Conservation (phyloP, 2,329 filamentous ascomycete species). For the Penicillium sp. region DNA sequence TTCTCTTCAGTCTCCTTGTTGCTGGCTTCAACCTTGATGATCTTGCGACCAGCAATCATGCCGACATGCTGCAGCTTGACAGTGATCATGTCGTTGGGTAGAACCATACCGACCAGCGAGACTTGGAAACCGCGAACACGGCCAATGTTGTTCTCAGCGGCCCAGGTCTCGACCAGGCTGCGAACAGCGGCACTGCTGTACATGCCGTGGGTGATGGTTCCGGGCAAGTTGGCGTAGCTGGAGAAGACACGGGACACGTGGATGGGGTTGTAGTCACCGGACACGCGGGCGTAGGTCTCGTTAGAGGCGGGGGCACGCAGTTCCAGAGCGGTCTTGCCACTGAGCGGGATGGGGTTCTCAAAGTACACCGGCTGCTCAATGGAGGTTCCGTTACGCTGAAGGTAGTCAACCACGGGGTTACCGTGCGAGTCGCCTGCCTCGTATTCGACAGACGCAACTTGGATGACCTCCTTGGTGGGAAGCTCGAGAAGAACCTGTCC, state of each 20-base stretch:
- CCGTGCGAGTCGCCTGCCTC: constrained; percentile 83
- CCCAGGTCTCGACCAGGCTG: constrained; percentile 95
- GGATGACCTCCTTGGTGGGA: constrained; percentile 92
- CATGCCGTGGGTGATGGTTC: constrained; percentile 98
- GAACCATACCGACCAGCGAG: constrained; percentile 93
- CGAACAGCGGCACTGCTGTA: constrained; percentile 95
- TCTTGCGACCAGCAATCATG: constrained; percentile 97
- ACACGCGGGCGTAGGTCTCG: constrained; percentile 94
- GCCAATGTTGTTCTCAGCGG: constrained; percentile 95
- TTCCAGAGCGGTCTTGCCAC: constrained; percentile 77
- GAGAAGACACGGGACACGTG: constrained; percentile 96
- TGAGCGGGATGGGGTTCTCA: constrained; percentile 92
- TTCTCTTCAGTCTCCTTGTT: constrained; percentile 96
- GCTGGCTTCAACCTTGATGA: constrained; percentile 94
- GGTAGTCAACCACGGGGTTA: constrained; percentile 93
- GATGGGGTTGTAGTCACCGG: constrained; percentile 96
- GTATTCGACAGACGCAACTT: constrained; percentile 95
- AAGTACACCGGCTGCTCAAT: constrained; percentile 96
- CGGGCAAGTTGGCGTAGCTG: constrained; percentile 86
- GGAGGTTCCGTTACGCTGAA: constrained; percentile 78
- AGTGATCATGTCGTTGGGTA: constrained; percentile 89
- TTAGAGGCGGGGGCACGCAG: constrained; percentile 90
- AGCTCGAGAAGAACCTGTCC: constrained; percentile 90
- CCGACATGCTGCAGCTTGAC: constrained; percentile 93
- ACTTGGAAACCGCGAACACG: constrained; percentile 96